Evolutionary conservation across 768 basidiomycete species (phyloP).

Genomic region (Boletus huronensis): DNA sequence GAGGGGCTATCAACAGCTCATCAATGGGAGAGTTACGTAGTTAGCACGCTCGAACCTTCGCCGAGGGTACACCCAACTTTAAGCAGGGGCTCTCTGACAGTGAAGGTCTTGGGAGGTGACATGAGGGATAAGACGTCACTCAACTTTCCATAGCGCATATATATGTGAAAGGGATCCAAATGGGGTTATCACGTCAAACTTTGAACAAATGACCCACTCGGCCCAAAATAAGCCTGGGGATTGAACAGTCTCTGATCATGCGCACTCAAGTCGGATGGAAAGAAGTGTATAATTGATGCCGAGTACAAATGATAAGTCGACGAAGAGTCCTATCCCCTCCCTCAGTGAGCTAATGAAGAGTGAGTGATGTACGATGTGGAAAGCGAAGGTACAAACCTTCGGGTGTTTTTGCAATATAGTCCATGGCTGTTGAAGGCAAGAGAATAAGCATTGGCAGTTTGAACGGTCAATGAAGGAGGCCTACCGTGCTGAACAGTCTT

Average conservation of each 20-base stretch:
- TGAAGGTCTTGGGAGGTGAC: constrained; percentile 18
- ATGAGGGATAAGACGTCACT: constrained; percentile 3
- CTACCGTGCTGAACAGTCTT: constrained; percentile 87
- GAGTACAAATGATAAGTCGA: constrained; percentile 16
- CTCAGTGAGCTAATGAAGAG: constrained; percentile 45
- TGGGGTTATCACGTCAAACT: constrained; percentile 3
- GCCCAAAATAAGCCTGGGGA: background rate
- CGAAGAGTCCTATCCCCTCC: constrained; percentile 7
- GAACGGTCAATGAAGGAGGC: constrained; percentile 17
- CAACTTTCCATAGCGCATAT: background rate
- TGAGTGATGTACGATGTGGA: constrained; percentile 8
- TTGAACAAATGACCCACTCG: constrained; percentile 7
- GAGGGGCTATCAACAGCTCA: constrained; percentile 42
- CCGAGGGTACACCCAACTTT: constrained; percentile 54
- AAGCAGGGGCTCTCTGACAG: constrained; percentile 42
- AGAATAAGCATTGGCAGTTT: constrained; percentile 1
- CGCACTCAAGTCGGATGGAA: background rate
- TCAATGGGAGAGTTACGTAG: background rate
- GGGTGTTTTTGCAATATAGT: constrained; percentile 91
- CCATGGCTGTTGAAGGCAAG: constrained; percentile 61
- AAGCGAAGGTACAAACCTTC: constrained; percentile 55
- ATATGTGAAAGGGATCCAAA: constrained; percentile 12
- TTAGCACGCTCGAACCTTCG: constrained; percentile 45
- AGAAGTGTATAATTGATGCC: constrained; percentile 17
- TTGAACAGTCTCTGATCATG: background rate